Evolutionary conservation across 1,139 yeast species (phyloP).

Genomic region (Suhomyces bribrorum): DNA sequence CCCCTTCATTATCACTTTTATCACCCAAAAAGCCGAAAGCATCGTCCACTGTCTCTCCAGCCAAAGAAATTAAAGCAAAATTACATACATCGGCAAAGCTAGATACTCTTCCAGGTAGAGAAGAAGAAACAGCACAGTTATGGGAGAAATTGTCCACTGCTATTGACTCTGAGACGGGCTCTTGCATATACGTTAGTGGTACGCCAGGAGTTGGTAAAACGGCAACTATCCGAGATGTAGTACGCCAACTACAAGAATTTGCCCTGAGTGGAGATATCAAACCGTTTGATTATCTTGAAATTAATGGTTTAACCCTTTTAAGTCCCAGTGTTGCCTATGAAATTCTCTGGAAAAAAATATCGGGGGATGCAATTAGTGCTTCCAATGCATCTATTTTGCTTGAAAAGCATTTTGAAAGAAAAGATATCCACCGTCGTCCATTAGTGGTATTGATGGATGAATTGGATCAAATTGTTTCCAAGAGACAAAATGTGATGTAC

Average conservation of each 20-base stretch:
- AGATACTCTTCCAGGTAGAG: slow-evolving; percentile 77
- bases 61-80: slow-evolving; percentile 53
- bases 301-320: slow-evolving; percentile 85
- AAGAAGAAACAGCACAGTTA: slow-evolving; percentile 76
- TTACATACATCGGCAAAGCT: slow-evolving; percentile 54
- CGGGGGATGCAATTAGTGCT: slow-evolving; percentile 63
- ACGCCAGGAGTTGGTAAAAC: slow-evolving; percentile 99
- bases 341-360: slow-evolving; percentile 72
- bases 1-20: slow-evolving; percentile 27
- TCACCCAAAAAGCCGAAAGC: slow-evolving; percentile 23
- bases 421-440: slow-evolving; percentile 38
- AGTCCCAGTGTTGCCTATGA: slow-evolving; percentile 89
- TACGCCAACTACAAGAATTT: slow-evolving; percentile 59
- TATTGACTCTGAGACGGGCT: slow-evolving; percentile 69
- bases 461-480: slow-evolving; percentile 86
- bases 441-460: slow-evolving; percentile 86
- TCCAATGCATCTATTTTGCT: slow-evolving; percentile 55
- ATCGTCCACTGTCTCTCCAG: background rate
- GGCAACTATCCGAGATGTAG: slow-evolving; percentile 85
- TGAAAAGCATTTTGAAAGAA: slow-evolving; percentile 37
- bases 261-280: slow-evolving; percentile 49
- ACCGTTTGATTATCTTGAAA: slow-evolving; percentile 74
- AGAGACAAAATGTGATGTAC: slow-evolving; percentile 86
- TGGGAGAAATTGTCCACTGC: slow-evolving; percentile 76
- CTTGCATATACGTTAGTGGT: slow-evolving; percentile 89